Conservation (phyloP, 2,329 filamentous ascomycete species). For the Pseudogymnoascus sp. region DNA sequence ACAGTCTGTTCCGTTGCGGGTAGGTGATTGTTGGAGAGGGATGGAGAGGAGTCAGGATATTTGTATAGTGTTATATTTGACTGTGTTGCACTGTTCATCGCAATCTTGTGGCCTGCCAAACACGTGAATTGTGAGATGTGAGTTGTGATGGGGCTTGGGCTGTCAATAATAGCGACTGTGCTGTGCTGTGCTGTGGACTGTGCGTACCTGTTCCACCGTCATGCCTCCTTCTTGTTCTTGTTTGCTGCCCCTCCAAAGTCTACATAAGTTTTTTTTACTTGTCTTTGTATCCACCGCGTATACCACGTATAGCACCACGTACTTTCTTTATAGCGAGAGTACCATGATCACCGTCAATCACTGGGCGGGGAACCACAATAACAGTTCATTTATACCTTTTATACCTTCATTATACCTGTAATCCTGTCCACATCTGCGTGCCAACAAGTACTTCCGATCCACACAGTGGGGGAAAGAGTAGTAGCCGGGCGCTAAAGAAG, state of each 20-base stretch:
- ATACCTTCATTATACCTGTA: background rate
- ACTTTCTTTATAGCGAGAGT: background rate
- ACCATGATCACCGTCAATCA: background rate
- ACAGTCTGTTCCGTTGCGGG: background rate
- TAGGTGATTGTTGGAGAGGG: background rate
- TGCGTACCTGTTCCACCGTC: background rate
- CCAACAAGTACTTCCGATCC: background rate
- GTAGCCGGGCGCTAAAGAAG: background rate
- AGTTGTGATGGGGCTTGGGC: background rate
- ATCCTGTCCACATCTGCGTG: background rate
- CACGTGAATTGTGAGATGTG: conserved; percentile 6
- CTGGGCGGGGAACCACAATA: background rate
- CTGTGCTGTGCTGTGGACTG: background rate
- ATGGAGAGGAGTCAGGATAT: background rate
- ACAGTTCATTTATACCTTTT: background rate
- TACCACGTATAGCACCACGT: background rate
- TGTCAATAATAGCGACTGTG: background rate
- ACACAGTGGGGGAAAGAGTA: conserved; percentile 5
- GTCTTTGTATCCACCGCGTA: background rate
- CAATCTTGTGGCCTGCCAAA: background rate
- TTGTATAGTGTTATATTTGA: background rate
- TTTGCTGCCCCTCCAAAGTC: background rate
- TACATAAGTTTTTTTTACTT: background rate
- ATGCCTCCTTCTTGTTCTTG: background rate
- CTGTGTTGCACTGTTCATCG: background rate